A percentile compares a stretch with the other conserved stretches of the same genome.
Conservation (phyloP, 108 stramenopile genomes). For the Cyclotella kingstonii region DNA sequence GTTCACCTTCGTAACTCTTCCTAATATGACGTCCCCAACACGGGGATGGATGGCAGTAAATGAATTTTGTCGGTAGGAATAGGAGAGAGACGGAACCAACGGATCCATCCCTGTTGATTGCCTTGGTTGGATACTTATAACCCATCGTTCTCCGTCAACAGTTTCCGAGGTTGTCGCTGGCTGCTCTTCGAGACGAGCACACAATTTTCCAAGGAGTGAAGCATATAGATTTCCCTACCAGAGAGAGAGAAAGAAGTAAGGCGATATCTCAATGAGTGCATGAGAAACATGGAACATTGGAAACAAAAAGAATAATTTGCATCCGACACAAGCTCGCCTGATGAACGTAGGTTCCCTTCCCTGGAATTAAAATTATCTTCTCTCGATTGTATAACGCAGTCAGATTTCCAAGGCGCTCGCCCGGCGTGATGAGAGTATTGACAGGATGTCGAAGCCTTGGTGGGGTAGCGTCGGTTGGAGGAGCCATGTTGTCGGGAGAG, state of each 20-base stretch:
- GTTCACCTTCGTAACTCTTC: slow-evolving; percentile 57
- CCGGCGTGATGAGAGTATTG: slow-evolving; percentile 64
- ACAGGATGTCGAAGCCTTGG: slow-evolving; percentile 54
- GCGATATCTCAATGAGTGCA: not conserved
- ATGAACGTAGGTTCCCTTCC: slow-evolving; percentile 65
- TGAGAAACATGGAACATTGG: not conserved
- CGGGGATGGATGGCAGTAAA: slow-evolving; percentile 13
- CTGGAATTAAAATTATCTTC: slow-evolving; percentile 27
- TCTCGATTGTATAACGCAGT: slow-evolving; percentile 23
- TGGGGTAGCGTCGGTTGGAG: too few relatives aligned
- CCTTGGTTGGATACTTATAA: slow-evolving; percentile 11
- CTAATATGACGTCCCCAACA: slow-evolving; percentile 67
- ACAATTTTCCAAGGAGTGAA: slow-evolving; percentile 49
- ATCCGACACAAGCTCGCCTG: slow-evolving; percentile 3
- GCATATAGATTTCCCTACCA: slow-evolving; percentile 58
- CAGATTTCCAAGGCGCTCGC: slow-evolving; percentile 68
- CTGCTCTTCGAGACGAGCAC: slow-evolving; percentile 15
- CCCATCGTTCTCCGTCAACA: slow-evolving; percentile 12
- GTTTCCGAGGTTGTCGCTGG: slow-evolving; percentile 5
- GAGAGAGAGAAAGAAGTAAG: not conserved
- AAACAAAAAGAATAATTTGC: not conserved
- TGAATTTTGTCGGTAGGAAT: not conserved
- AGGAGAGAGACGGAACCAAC: not conserved
- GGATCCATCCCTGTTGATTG: not conserved
- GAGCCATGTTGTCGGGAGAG: too few relatives aligned